Conservation (phyloP, 2,329 filamentous ascomycete genomes). For the Fusarium camptoceras region DNA sequence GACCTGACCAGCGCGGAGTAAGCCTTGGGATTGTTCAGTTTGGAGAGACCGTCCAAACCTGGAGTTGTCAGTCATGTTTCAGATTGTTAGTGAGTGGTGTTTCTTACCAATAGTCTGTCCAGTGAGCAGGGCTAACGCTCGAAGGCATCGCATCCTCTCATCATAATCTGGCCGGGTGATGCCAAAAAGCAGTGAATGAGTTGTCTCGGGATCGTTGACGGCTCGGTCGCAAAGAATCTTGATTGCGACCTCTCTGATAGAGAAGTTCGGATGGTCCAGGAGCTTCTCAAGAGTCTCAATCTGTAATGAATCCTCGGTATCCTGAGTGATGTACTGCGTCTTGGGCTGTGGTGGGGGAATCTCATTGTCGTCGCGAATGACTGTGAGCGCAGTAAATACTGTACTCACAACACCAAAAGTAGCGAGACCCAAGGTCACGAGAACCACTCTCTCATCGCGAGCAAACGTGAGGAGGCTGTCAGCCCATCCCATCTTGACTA, state of each 20-base stretch:
- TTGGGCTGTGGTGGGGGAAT: slow-evolving; percentile 74
- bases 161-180: slow-evolving; percentile 71
- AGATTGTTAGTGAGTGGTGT: neutral
- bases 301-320: slow-evolving; percentile 78
- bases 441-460: slow-evolving; percentile 66
- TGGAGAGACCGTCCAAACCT: slow-evolving; percentile 56
- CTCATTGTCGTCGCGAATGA: slow-evolving; percentile 72
- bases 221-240: slow-evolving; percentile 68
- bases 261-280: slow-evolving; percentile 76
- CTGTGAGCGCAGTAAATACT: slow-evolving; percentile 68
- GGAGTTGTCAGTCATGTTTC: slow-evolving; percentile 32
- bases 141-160: slow-evolving; percentile 67
- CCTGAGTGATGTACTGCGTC: slow-evolving; percentile 79
- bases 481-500: slow-evolving; percentile 56
- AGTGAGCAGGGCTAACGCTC: slow-evolving; percentile 67
- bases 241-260: slow-evolving; percentile 76
- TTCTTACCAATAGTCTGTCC: slow-evolving; percentile 52
- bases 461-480: slow-evolving; percentile 47
- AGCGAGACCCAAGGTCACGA: slow-evolving; percentile 66
- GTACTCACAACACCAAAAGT: slow-evolving; percentile 68
- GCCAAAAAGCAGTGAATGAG: slow-evolving; percentile 65
- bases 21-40: slow-evolving; percentile 62
- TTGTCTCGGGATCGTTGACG: slow-evolving; percentile 67
- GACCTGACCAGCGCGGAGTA: slow-evolving; percentile 70
- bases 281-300: slow-evolving; percentile 75